These are phyloP conservation scores for Lodderomyces margitis DNA, from an alignment of 1,139 yeast genomes.

Conservation along the genomic window DNA sequence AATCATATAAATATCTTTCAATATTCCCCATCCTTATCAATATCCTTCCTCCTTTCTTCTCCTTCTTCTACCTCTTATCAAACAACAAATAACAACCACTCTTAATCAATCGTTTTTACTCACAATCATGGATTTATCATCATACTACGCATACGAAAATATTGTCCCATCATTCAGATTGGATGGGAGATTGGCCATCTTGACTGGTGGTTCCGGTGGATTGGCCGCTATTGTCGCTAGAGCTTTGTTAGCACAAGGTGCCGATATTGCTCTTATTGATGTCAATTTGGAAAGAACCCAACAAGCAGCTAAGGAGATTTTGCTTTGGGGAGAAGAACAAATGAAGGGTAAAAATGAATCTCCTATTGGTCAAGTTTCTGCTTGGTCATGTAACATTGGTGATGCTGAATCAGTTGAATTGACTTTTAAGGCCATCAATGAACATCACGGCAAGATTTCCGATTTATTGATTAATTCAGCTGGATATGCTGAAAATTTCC, in stretches of 20 bases:
- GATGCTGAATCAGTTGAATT: conserved; percentile 60
- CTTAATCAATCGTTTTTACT: not conserved
- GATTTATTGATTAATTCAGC: conserved; percentile 73
- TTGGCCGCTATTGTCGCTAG: conserved; percentile 66
- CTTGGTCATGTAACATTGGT: conserved; percentile 78
- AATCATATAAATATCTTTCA: not conserved
- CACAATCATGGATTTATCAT: conserved; percentile 20
- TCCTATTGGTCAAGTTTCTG: conserved; percentile 51
- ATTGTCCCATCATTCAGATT: conserved; percentile 57
- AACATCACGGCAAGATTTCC: conserved; percentile 60
- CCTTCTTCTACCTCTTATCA: not conserved
- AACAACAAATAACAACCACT: not conserved
- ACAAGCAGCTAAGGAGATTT: conserved; percentile 58
- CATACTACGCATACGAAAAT: conserved; percentile 36
- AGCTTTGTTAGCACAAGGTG: conserved; percentile 68
- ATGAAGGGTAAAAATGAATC: conserved; percentile 39
- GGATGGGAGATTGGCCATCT: conserved; percentile 68
- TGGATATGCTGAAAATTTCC: conserved; percentile 79
- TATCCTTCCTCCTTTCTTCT: not conserved
- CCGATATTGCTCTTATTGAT: conserved; percentile 75
- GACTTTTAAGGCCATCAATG: conserved; percentile 49
- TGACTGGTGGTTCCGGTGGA: conserved; percentile 87
- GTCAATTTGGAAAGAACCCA: conserved; percentile 60
- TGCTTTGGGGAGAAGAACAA: conserved; percentile 52
- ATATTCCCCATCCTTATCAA: not conserved